Base-by-base conservation (phyloP, 345 rosid species). In the Noccaea bulbosa region DNA sequence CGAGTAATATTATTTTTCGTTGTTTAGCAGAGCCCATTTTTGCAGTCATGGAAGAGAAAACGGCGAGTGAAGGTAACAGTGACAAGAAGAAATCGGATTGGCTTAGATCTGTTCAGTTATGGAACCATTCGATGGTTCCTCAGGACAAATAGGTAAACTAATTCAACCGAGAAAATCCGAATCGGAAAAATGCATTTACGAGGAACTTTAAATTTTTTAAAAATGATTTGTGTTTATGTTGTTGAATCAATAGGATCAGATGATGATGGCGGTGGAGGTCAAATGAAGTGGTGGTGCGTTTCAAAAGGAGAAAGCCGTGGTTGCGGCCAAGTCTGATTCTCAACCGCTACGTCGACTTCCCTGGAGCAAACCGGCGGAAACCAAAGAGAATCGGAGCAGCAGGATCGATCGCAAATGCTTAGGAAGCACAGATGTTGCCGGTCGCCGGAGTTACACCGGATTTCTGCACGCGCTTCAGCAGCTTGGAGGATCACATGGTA, bases 61-160 rank as follows among this genome's bases (percentile, higher is more conserved):
- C 10, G 6, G 7, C 41, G 1, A 82, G 57, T 11, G 72, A 74
- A 9, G 38, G 15, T 0, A 65, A 47, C 30, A 37, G 8, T 4
- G 79, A 57, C 12, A 87, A 79, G 70, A 85, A 76, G 81, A 91
- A 86, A 80, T 86, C 93, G 0, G 96, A 94, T 43, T 94, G 99
- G 99, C 99, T 94, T 79, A 86, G 88, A 82, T 90, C 98, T 84
- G 98, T 89, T 52, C 99, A 87, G 81, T 73, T 93, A 44, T 93
- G 97, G 98, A 89, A 91, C 61, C 92, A 79, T 35, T 83, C 88
- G 11, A 82, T 90, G 48, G 95, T 87, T 88, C 86, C 86, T 57
- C 62, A 68, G 2, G 46, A 57, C 4, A 71, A 75, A 56, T 79
- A 80, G 88, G 65, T 43, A 27, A 78, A 17, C 20, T 17, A 17